phyloP scores from a whole-genome alignment of 2,329 filamentous ascomycete species.

The Polychaeton citri region DNA sequence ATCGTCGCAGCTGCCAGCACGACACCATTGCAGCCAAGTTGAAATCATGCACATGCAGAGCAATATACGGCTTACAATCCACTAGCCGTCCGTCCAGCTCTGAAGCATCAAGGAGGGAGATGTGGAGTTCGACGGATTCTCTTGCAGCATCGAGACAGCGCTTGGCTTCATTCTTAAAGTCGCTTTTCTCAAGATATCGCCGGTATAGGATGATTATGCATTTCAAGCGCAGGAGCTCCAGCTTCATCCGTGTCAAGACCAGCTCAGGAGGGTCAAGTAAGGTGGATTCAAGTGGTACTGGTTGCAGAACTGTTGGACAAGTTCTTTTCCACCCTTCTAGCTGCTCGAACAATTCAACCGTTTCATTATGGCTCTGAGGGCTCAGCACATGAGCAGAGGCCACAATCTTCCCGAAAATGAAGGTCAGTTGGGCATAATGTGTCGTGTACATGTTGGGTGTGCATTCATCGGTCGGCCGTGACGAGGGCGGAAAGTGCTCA shows the following conservation, averaged over 20 bases:
- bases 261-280: not conserved
- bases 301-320: not conserved
- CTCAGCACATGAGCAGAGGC: not conserved
- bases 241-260: not conserved
- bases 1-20: not conserved
- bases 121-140: not conserved
- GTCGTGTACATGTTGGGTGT: not conserved
- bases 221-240: not conserved
- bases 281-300: not conserved
- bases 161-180: not conserved
- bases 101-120: not conserved
- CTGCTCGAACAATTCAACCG: not conserved
- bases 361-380: not conserved
- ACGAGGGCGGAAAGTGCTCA: not conserved
- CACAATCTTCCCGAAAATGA: not conserved
- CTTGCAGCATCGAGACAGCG: not conserved
- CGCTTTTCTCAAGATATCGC: not conserved
- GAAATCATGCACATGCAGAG: not conserved
- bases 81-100: not conserved
- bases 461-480: not conserved
- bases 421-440: not conserved
- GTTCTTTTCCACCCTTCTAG: not conserved
- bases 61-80: not conserved
- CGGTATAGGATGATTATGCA: not conserved
- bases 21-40: not conserved